A percentile compares a stretch with the other conserved stretches of the same genome.
Evolutionary conservation across 2,329 filamentous ascomycete species (phyloP).

Genomic region (Didymella glomerata): DNA sequence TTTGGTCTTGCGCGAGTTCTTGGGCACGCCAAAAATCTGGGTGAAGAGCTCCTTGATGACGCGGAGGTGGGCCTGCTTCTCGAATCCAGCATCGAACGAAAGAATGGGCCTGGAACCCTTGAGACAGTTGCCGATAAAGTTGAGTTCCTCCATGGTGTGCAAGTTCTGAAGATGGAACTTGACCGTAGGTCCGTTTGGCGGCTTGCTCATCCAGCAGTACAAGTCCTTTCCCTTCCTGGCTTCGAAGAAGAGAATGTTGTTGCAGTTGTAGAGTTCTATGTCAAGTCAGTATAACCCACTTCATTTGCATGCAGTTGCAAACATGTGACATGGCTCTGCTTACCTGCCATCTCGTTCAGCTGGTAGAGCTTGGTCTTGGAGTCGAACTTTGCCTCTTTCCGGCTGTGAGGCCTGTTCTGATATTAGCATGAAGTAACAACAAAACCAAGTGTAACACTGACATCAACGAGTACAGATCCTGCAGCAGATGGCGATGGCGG

Average conservation of each 20-base stretch:
- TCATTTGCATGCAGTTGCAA: neutral
- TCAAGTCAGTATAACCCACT: slow-evolving; percentile 9
- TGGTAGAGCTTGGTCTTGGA: slow-evolving; percentile 82
- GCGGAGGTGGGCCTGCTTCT: slow-evolving; percentile 78
- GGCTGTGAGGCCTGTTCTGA: slow-evolving; percentile 71
- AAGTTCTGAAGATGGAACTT: slow-evolving; percentile 84
- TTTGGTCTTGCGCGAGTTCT: slow-evolving; percentile 86
- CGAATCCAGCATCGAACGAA: slow-evolving; percentile 89
- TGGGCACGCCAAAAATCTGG: slow-evolving; percentile 91
- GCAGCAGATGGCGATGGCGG: slow-evolving; percentile 91
- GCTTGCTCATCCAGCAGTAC: slow-evolving; percentile 91
- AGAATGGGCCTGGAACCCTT: slow-evolving; percentile 92
- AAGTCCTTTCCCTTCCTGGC: slow-evolving; percentile 93
- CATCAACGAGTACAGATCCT: slow-evolving; percentile 86
- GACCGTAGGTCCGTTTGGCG: slow-evolving; percentile 80
- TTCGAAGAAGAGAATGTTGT: slow-evolving; percentile 95
- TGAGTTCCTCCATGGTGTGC: slow-evolving; percentile 95
- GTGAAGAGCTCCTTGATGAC: slow-evolving; percentile 90
- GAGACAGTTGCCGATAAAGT: slow-evolving; percentile 95
- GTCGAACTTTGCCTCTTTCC: slow-evolving; percentile 96
- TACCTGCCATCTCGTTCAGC: slow-evolving; percentile 53
- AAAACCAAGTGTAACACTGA: slow-evolving; percentile 6
- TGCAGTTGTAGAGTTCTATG: slow-evolving; percentile 84
- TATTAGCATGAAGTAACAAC: neutral
- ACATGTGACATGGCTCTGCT: neutral